Conservation (phyloP, 257 asterid genomes). For the Fraxinus cuspidata region DNA sequence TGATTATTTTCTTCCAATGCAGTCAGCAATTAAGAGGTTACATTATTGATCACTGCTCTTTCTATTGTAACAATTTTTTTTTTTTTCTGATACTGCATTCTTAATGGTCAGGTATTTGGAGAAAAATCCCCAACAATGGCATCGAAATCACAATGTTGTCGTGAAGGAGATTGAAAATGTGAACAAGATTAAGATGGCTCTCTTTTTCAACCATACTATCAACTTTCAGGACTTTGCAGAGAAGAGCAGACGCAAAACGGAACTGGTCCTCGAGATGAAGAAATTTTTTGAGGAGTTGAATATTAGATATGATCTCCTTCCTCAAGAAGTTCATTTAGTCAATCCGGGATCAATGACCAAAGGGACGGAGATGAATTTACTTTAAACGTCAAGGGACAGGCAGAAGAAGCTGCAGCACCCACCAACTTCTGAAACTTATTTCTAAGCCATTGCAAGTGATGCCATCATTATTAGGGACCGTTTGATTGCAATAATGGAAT, state of each 20-base stretch:
- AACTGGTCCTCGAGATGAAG: not conserved
- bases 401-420: not conserved
- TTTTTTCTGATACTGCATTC: too few species aligned
- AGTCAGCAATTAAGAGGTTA: too few species aligned
- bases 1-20: too few species aligned
- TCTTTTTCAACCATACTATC: not conserved
- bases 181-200: not conserved
- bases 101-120: not conserved
- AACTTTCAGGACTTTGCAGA: not conserved
- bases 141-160: not conserved
- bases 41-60: not conserved
- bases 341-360: not conserved
- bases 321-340: not conserved
- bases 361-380: not conserved
- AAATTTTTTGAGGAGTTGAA: not conserved
- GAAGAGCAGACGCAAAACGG: not conserved
- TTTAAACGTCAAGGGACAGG: not conserved
- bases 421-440: too few species aligned
- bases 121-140: not conserved
- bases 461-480: too few species aligned
- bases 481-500: too few species aligned
- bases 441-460: too few species aligned
- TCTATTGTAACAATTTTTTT: too few species aligned
- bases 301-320: not conserved
- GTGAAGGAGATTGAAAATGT: slow-evolving; percentile 1